Evolutionary conservation across 129 eudicot species (phyloP).

Genomic region (Flaveria trinervia): DNA sequence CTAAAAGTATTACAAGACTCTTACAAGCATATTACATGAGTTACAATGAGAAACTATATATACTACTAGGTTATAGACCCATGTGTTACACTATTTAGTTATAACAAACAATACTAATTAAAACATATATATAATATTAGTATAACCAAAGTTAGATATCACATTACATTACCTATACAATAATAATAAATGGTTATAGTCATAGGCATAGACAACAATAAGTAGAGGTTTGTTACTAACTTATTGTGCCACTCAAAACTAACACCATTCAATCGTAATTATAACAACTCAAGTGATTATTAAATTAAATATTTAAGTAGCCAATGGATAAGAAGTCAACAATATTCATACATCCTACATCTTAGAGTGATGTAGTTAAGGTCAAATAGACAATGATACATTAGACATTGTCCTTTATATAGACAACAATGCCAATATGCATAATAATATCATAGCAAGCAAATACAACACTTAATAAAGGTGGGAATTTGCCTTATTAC

Average conservation of each 20-base stretch:
- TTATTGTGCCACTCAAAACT: background rate
- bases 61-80: too few species aligned
- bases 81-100: too few species aligned
- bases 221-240: background rate
- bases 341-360: background rate
- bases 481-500: too few species aligned
- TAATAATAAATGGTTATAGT: constrained; percentile 31
- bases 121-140: too few species aligned
- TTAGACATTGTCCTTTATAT: constrained; percentile 11
- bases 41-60: too few species aligned
- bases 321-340: constrained; percentile 8
- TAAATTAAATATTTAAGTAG: background rate
- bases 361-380: background rate
- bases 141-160: too few species aligned
- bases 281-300: constrained; percentile 4
- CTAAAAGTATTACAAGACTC: too few species aligned
- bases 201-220: constrained; percentile 3
- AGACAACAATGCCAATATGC: background rate
- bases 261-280: background rate
- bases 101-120: too few species aligned
- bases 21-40: too few species aligned
- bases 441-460: constrained; percentile 6
- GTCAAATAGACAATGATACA: background rate
- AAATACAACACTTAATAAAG: background rate
- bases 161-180: too few species aligned